A percentile compares a stretch with the other conserved stretches of the same genome.
phyloP scores from a whole-genome alignment of 2,329 filamentous ascomycete genomes.

The Leptosphaerulina australis region DNA sequence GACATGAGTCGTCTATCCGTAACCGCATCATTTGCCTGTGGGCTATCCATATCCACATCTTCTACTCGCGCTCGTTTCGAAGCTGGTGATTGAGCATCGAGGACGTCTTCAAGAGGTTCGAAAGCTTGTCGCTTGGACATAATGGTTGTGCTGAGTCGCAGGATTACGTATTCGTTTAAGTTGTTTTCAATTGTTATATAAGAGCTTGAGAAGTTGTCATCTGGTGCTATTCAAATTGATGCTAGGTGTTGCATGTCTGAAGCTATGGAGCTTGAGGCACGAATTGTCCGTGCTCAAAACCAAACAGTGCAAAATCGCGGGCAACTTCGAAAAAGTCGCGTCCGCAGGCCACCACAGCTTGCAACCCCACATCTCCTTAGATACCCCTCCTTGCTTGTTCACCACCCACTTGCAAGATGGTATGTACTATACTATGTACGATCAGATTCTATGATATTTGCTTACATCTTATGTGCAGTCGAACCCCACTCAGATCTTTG shows the following conservation, averaged over 20 bases:
- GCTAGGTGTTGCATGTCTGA: background rate
- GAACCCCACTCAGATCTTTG: conserved; percentile 97
- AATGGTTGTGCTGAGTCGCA: conserved; percentile 22
- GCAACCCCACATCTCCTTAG: conserved; percentile 36
- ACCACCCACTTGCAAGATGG: conserved; percentile 37
- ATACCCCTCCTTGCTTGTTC: conserved; percentile 41
- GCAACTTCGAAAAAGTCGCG: conserved; percentile 44
- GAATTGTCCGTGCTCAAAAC: conserved; percentile 24
- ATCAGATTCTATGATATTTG: background rate
- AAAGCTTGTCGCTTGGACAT: conserved; percentile 58
- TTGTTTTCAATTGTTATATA: background rate
- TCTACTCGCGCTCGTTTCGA: conserved; percentile 57
- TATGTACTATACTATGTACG: conserved; percentile 22
- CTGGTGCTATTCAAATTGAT: background rate
- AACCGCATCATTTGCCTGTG: conserved; percentile 28
- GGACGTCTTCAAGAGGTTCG: conserved; percentile 52
- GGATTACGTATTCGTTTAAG: background rate
- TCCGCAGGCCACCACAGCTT: conserved; percentile 40
- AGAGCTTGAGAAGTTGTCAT: background rate
- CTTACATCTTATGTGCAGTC: conserved; percentile 43
- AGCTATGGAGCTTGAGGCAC: conserved; percentile 28
- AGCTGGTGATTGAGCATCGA: conserved; percentile 53
- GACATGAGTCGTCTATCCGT: conserved; percentile 42
- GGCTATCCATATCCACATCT: conserved; percentile 48
- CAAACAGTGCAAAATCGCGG: conserved; percentile 32